Conservation (phyloP, 768 basidiomycete species). For the Dioszegia hungarica region DNA sequence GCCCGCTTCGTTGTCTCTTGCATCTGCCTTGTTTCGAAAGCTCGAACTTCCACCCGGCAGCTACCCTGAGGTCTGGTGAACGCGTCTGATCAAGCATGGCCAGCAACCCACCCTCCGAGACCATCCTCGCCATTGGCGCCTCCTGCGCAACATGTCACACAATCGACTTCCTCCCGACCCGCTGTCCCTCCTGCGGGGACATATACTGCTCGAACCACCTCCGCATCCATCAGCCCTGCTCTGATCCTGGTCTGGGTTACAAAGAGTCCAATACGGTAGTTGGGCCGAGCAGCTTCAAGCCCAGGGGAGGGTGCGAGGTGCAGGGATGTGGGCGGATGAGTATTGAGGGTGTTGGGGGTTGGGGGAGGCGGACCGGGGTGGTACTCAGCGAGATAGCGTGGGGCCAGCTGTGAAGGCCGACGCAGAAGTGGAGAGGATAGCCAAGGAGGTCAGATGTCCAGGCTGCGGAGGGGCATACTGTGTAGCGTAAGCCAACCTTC, state of each 20-base stretch:
- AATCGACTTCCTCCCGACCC: slow-evolving; percentile 37
- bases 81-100: no score
- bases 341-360: slow-evolving; percentile 29
- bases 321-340: slow-evolving; percentile 22
- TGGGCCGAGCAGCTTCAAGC: slow-evolving; percentile 2
- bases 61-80: no score
- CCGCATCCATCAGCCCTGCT: slow-evolving; percentile 15
- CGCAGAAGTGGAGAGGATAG: slow-evolving; percentile 7
- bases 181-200: slow-evolving; percentile 18
- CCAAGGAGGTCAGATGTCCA: slow-evolving; percentile 18
- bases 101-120: no score
- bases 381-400: no score
- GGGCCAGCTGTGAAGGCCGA: neutral
- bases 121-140: slow-evolving; percentile 18
- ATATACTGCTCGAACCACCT: slow-evolving; percentile 30
- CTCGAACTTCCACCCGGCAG: no score
- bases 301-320: slow-evolving; percentile 14
- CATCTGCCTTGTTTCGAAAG: no score
- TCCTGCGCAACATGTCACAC: slow-evolving; percentile 20
- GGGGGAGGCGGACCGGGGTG: slow-evolving; percentile 4
- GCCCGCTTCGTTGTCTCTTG: no score
- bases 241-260: neutral
- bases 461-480: slow-evolving; percentile 28
- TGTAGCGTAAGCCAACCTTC: slow-evolving; percentile 15
- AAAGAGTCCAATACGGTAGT: slow-evolving; percentile 4